Percentiles rank a stretch among this genome's conserved stretches.
Evolutionary conservation across 148 eudicot species (phyloP).

Genomic region (Mesembryanthemum crystallinum): DNA sequence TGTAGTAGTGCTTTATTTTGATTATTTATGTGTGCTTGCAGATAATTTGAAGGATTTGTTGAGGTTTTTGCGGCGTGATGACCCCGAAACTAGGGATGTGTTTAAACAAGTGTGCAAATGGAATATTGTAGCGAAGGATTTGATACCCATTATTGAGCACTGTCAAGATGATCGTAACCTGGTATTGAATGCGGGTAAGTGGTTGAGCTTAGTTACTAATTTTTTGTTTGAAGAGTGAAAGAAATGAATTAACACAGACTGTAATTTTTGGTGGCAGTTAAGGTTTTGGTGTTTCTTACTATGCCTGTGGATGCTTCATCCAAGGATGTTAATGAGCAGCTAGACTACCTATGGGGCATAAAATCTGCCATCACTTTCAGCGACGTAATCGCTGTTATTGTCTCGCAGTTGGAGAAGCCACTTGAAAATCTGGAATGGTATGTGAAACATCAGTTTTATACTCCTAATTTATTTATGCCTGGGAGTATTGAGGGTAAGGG

Average conservation of each 20-base stretch:
- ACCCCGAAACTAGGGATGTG: constrained; percentile 76
- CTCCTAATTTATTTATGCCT: neutral
- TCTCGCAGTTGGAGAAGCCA: constrained; percentile 80
- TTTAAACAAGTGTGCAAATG: constrained; percentile 95
- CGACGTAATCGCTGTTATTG: constrained; percentile 56
- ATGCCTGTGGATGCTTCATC: constrained; percentile 85
- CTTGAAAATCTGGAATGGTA: constrained; percentile 83
- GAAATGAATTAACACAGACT: neutral
- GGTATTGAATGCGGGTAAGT: constrained; percentile 72
- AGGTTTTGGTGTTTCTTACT: constrained; percentile 87
- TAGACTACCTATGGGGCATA: constrained; percentile 77
- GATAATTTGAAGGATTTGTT: constrained; percentile 97
- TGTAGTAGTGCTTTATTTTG: neutral
- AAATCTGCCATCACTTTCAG: constrained; percentile 66
- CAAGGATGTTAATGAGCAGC: constrained; percentile 67
- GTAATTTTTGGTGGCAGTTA: constrained; percentile 50
- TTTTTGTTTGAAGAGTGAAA: constrained; percentile 2
- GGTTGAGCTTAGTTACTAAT: neutral
- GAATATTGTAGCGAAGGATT: constrained; percentile 75
- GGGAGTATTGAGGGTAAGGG: neutral
- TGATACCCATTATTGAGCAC: constrained; percentile 83
- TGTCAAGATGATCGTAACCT: constrained; percentile 72
- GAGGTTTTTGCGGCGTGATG: constrained; percentile 88
- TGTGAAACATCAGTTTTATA: constrained; percentile 5
- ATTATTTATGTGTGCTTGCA: constrained; percentile 23